phyloP scores from a whole-genome alignment of 306 rosid species.

The Medicago ruthenica region DNA sequence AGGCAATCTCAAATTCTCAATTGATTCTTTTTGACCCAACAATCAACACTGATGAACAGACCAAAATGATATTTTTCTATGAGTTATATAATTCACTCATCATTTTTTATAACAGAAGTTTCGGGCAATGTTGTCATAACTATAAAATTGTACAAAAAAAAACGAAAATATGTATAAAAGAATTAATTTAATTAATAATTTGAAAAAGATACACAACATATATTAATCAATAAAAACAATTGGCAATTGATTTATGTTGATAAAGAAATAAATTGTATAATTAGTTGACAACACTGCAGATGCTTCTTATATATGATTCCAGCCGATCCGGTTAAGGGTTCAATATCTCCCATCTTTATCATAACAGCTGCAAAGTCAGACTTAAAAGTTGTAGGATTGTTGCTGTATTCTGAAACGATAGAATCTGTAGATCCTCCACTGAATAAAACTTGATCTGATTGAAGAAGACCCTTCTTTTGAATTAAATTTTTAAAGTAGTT shows the following conservation, averaged over 20 bases:
- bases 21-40: too few relatives aligned
- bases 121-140: too few relatives aligned
- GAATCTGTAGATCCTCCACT: slow-evolving; percentile 46
- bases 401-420: slow-evolving; percentile 41
- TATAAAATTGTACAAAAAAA: too few relatives aligned
- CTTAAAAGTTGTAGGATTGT: slow-evolving; percentile 43
- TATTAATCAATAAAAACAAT: too few relatives aligned
- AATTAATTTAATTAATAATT: too few relatives aligned
- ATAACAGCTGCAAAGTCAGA: slow-evolving; percentile 53
- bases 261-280: not conserved
- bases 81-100: too few relatives aligned
- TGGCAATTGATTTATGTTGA: not conserved
- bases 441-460: slow-evolving; percentile 52
- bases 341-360: slow-evolving; percentile 51
- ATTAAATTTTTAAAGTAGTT: slow-evolving; percentile 63
- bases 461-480: slow-evolving; percentile 65
- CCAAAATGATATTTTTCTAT: too few relatives aligned
- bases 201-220: too few relatives aligned
- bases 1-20: too few relatives aligned
- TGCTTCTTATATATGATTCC: slow-evolving; percentile 41
- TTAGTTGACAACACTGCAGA: slow-evolving; percentile 41
- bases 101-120: too few relatives aligned
- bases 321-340: slow-evolving; percentile 34
- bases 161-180: too few relatives aligned
- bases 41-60: too few relatives aligned